phyloP scores from a whole-genome alignment of 1,284 basidiomycete species.

The Fomitopsis palustris region DNA sequence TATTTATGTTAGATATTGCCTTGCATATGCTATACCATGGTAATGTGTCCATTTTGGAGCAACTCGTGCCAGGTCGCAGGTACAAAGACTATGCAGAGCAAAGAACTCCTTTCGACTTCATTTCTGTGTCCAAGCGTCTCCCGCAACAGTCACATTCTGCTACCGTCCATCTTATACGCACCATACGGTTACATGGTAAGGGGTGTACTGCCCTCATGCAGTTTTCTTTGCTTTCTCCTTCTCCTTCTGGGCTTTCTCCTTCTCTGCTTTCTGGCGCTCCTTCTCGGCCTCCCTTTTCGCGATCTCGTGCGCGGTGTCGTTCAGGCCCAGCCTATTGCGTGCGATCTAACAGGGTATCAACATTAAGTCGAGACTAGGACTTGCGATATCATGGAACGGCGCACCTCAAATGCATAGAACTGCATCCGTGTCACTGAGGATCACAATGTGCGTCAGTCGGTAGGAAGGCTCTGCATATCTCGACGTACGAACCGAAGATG shows the following conservation, averaged over 20 bases:
- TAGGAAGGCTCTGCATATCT: neutral
- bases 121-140: no score
- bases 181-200: no score
- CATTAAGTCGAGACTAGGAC: slow-evolving; percentile 3
- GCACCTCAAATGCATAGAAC: slow-evolving; percentile 90
- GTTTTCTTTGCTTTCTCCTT: slow-evolving; percentile 36
- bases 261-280: slow-evolving; percentile 53
- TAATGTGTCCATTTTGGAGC: neutral
- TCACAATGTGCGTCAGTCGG: neutral
- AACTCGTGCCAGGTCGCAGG: no score
- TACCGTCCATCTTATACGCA: no score
- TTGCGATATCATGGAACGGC: slow-evolving; percentile 6
- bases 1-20: neutral
- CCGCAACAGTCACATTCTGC: no score
- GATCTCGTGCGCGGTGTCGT: slow-evolving; percentile 83
- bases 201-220: no score
- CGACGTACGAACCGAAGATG: slow-evolving; percentile 76
- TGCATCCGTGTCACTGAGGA: slow-evolving; percentile 75
- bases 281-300: slow-evolving; percentile 71
- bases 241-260: slow-evolving; percentile 43
- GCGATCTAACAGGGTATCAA: slow-evolving; percentile 63
- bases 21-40: neutral
- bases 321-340: slow-evolving; percentile 88
- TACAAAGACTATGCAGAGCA: no score
- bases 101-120: no score